These are phyloP conservation scores for Thelonectria blattea DNA, from an alignment of 2,329 filamentous ascomycete genomes.

Conservation along the genomic window DNA sequence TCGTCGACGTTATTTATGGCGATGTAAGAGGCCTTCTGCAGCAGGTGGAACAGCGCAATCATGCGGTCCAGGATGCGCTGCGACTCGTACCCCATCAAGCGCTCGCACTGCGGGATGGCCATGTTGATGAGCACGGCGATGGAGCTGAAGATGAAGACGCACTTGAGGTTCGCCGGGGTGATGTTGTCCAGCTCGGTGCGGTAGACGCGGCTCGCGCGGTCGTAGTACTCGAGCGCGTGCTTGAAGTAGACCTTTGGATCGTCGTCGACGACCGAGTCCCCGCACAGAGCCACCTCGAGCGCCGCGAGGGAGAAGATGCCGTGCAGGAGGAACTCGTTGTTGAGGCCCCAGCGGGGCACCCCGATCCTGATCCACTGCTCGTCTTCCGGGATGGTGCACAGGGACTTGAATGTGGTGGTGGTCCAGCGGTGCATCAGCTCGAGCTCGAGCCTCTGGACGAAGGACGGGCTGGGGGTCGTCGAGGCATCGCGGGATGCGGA, in stretches of 20 bases:
- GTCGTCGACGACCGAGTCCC: slow-evolving; percentile 20
- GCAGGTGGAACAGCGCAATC: slow-evolving; percentile 27
- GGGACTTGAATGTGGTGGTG: slow-evolving; percentile 49
- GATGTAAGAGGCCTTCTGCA: slow-evolving; percentile 30
- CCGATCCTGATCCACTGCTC: slow-evolving; percentile 42
- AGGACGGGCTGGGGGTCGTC: slow-evolving; percentile 12
- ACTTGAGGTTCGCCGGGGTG: slow-evolving; percentile 28
- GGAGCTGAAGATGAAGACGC: slow-evolving; percentile 35
- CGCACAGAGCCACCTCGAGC: slow-evolving; percentile 33
- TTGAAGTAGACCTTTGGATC: slow-evolving; percentile 31
- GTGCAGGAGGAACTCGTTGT: slow-evolving; percentile 48
- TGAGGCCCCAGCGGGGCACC: slow-evolving; percentile 44
- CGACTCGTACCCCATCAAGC: slow-evolving; percentile 16
- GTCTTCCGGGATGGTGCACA: slow-evolving; percentile 47
- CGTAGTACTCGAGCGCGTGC: slow-evolving; percentile 35
- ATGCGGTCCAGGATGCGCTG: slow-evolving; percentile 29
- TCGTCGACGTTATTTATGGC: slow-evolving; percentile 27
- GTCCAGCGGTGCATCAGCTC: slow-evolving; percentile 60
- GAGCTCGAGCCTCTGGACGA: slow-evolving; percentile 47
- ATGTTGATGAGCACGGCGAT: slow-evolving; percentile 33
- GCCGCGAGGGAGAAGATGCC: slow-evolving; percentile 40
- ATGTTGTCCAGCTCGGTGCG: slow-evolving; percentile 30
- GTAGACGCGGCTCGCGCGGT: slow-evolving; percentile 33
- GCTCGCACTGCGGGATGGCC: slow-evolving; percentile 32
- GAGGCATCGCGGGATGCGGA: slow-evolving; percentile 9